Conservation (phyloP, 176 grass and related monocot species). For the Lolium rigidum region DNA sequence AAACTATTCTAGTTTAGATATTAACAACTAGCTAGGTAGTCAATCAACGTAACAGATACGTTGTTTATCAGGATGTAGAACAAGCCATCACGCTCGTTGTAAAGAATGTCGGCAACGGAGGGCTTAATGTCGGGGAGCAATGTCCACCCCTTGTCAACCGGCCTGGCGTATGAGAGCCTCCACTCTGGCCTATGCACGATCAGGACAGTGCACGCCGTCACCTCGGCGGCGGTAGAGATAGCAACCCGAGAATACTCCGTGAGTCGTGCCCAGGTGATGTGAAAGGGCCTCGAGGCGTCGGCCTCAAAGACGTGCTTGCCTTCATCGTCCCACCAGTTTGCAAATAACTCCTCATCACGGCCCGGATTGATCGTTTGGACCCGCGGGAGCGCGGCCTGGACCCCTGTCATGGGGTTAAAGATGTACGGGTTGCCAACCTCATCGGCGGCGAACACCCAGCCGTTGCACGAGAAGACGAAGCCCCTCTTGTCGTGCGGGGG, state of each 20-base stretch:
- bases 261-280: background rate
- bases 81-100: too few relatives aligned
- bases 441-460: slow-evolving; percentile 4
- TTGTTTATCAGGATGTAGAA: too few relatives aligned
- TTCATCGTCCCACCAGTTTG: background rate
- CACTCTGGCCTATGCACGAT: background rate
- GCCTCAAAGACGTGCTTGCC: background rate
- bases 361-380: background rate
- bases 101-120: too few relatives aligned
- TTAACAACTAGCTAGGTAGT: too few relatives aligned
- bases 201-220: background rate
- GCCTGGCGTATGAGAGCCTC: background rate
- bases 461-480: slow-evolving; percentile 7
- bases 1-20: too few relatives aligned
- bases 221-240: background rate
- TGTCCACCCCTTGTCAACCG: background rate
- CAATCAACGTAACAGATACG: too few relatives aligned
- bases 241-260: background rate
- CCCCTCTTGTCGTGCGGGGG: background rate
- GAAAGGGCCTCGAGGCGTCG: too few relatives aligned
- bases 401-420: background rate
- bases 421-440: background rate
- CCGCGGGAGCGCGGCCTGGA: background rate
- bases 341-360: too few relatives aligned
- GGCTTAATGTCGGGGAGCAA: background rate